These are phyloP conservation scores for Raddia guianensis DNA, from an alignment of 176 grass and related monocot species.

Conservation along the genomic window DNA sequence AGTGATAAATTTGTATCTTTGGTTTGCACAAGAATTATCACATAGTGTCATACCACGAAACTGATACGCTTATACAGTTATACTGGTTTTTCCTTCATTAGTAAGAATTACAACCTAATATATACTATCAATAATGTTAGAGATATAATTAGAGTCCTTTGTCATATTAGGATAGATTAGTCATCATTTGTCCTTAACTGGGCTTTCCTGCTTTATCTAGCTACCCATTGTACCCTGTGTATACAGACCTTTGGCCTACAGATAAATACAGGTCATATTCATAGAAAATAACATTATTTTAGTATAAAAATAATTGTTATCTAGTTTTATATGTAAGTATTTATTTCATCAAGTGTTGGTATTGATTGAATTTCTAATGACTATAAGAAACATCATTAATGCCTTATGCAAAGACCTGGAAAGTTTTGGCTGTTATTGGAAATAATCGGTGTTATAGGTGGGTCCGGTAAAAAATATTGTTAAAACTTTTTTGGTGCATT, in stretches of 20 bases:
- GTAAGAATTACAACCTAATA: conserved; percentile 21
- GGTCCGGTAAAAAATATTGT: too few species aligned
- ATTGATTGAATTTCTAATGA: conserved; percentile 21
- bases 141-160: too few species aligned
- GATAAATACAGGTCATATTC: too few species aligned
- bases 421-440: too few species aligned
- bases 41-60: conserved; percentile 5
- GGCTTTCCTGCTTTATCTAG: too few species aligned
- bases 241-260: too few species aligned
- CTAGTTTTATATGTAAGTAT: conserved; percentile 16
- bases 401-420: not conserved
- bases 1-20: conserved; percentile 5
- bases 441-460: too few species aligned
- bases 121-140: not conserved
- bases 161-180: too few species aligned
- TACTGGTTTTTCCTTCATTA: conserved; percentile 29
- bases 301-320: not conserved
- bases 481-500: too few species aligned
- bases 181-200: too few species aligned
- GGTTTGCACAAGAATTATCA: not conserved
- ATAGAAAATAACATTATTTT: not conserved
- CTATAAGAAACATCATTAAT: conserved; percentile 17
- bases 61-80: conserved; percentile 32
- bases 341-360: conserved; percentile 22
- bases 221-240: too few species aligned